Evolutionary conservation across 73 alveolate genomes (phyloP).

Genomic region (Blepharisma stoltei): DNA sequence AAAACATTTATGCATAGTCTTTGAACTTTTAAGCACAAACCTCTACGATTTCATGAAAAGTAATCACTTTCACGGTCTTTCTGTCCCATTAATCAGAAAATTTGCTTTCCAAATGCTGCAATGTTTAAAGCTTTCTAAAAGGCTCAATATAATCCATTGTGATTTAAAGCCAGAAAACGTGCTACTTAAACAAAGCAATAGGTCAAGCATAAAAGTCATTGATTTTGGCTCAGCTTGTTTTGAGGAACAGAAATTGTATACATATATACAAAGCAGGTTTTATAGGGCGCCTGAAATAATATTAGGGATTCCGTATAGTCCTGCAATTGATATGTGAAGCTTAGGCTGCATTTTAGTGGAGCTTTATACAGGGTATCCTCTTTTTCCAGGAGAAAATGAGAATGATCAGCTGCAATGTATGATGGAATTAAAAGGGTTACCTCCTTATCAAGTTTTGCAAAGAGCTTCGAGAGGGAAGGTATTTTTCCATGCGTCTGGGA

Average conservation of each 20-base stretch:
- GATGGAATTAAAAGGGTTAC: conserved; percentile 68
- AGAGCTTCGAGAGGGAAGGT: neutral
- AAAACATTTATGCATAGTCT: conserved; percentile 69
- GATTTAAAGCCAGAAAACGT: conserved; percentile 94
- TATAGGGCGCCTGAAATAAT: conserved; percentile 74
- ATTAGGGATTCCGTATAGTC: conserved; percentile 53
- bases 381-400: conserved; percentile 86
- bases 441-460: neutral
- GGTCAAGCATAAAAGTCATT: conserved; percentile 73
- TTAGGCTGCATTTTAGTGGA: conserved; percentile 65
- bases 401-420: conserved; percentile 70
- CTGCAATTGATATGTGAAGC: conserved; percentile 67
- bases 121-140: conserved; percentile 62
- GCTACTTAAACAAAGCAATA: conserved; percentile 60
- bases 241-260: conserved; percentile 54
- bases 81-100: conserved; percentile 67
- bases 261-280: conserved; percentile 66
- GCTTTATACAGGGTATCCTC: conserved; percentile 62
- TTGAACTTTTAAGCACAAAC: conserved; percentile 66
- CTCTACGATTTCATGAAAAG: conserved; percentile 72
- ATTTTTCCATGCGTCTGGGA: conserved; percentile 15
- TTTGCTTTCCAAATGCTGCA: conserved; percentile 77
- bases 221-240: conserved; percentile 88
- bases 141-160: conserved; percentile 76
- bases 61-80: conserved; percentile 70